phyloP scores from a whole-genome alignment of 306 rosid genomes.

The Vigna trinervia region DNA sequence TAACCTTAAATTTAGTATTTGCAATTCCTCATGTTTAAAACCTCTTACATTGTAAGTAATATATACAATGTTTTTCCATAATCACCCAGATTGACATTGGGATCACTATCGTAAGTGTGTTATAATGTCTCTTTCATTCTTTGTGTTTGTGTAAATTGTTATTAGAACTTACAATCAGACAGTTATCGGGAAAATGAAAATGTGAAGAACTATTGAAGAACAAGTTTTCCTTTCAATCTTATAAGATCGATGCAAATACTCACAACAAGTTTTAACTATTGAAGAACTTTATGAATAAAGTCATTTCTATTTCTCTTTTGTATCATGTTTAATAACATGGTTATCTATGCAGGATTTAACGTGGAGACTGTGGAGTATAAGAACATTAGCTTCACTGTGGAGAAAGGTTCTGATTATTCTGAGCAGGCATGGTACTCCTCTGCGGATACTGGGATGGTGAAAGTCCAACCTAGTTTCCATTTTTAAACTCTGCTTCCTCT shows the following conservation, averaged over 20 bases:
- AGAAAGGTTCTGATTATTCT: slow-evolving; percentile 60
- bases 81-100: too few relatives aligned
- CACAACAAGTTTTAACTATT: neutral
- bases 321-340: neutral
- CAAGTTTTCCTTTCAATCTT: neutral
- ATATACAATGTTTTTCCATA: neutral
- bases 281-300: neutral
- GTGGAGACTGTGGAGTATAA: slow-evolving; percentile 65
- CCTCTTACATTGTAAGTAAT: neutral
- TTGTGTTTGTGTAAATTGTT: neutral
- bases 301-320: neutral
- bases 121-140: neutral
- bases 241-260: neutral
- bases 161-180: neutral
- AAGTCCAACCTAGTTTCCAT: slow-evolving; percentile 70
- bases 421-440: slow-evolving; percentile 59
- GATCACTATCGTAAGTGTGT: neutral
- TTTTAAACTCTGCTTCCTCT: slow-evolving; percentile 74
- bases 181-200: neutral
- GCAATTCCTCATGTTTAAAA: neutral
- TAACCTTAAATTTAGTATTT: neutral
- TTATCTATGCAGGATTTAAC: slow-evolving; percentile 56
- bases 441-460: slow-evolving; percentile 82
- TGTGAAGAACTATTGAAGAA: neutral
- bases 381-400: slow-evolving; percentile 65